phyloP scores from a whole-genome alignment of 331 rosid genomes.

The Malus hybrid region DNA sequence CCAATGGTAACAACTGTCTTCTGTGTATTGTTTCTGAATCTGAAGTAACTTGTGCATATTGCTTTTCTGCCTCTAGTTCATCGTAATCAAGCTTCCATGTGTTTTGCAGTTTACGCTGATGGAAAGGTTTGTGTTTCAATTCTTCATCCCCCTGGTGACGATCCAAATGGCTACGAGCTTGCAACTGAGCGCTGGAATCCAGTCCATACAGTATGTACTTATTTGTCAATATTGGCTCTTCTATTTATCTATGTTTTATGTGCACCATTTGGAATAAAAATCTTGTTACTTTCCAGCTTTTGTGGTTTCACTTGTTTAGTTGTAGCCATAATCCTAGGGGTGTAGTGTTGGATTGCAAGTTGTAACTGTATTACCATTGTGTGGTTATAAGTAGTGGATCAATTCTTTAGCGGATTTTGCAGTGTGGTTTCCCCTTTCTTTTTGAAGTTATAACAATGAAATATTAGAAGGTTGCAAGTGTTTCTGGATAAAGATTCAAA shows the following conservation, averaged over 20 bases:
- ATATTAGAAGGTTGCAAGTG: background rate
- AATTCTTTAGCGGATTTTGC: background rate
- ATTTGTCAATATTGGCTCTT: background rate
- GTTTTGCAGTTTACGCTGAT: slow-evolving; percentile 29
- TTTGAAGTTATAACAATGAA: background rate
- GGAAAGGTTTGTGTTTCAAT: slow-evolving; percentile 55
- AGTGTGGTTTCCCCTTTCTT: background rate
- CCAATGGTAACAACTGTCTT: slow-evolving; percentile 31
- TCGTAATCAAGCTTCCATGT: background rate
- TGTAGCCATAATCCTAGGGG: background rate
- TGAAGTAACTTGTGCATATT: background rate
- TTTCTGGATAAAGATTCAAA: background rate
- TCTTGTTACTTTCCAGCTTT: no score
- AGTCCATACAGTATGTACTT: slow-evolving; percentile 39
- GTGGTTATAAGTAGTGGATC: background rate
- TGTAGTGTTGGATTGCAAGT: background rate
- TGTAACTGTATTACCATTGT: background rate
- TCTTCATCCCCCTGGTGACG: slow-evolving; percentile 59
- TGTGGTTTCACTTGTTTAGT: background rate
- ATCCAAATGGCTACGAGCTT: slow-evolving; percentile 52
- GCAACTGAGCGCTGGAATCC: slow-evolving; percentile 57
- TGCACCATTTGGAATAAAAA: no score
- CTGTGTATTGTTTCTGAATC: background rate
- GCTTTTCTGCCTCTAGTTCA: background rate
- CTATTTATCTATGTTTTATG: background rate